These are phyloP conservation scores for Perkinsela sp. DNA, from an alignment of 208 protist genomes.

Conservation along the genomic window DNA sequence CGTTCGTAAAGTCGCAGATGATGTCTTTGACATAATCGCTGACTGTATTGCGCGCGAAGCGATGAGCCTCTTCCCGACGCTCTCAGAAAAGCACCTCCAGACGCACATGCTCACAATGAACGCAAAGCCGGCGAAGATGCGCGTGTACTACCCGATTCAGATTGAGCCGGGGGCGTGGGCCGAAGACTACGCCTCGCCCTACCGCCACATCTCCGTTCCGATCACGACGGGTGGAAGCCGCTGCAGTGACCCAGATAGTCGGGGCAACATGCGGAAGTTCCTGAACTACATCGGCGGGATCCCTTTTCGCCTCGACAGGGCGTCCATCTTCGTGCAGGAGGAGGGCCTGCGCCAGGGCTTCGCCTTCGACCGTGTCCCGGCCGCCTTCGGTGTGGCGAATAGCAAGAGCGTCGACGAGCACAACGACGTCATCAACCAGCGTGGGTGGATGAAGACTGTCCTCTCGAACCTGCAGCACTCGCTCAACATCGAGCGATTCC, in stretches of 20 bases:
- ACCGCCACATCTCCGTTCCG: not conserved
- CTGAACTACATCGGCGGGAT: not conserved
- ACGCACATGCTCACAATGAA: not conserved
- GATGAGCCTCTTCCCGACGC: not conserved
- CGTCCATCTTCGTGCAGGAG: not conserved
- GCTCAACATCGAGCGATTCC: conserved; percentile 11
- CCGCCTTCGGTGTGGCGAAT: not conserved
- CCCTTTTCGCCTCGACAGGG: not conserved
- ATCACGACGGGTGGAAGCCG: not conserved
- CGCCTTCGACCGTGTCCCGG: not conserved
- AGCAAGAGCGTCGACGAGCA: not conserved
- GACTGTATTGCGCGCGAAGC: not conserved
- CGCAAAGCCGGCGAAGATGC: not conserved
- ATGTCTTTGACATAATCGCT: not conserved
- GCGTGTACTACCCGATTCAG: not conserved
- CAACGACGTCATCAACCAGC: not conserved
- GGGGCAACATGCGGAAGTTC: not conserved
- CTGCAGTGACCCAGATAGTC: not conserved
- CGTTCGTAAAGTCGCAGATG: not conserved
- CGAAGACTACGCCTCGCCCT: not conserved
- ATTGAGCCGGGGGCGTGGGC: not conserved
- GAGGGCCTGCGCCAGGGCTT: not conserved
- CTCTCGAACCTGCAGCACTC: conserved; percentile 4
- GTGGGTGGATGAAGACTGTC: not conserved
- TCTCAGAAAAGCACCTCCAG: not conserved